phyloP scores from a whole-genome alignment of 768 basidiomycete species.

The Suillus brevipes region DNA sequence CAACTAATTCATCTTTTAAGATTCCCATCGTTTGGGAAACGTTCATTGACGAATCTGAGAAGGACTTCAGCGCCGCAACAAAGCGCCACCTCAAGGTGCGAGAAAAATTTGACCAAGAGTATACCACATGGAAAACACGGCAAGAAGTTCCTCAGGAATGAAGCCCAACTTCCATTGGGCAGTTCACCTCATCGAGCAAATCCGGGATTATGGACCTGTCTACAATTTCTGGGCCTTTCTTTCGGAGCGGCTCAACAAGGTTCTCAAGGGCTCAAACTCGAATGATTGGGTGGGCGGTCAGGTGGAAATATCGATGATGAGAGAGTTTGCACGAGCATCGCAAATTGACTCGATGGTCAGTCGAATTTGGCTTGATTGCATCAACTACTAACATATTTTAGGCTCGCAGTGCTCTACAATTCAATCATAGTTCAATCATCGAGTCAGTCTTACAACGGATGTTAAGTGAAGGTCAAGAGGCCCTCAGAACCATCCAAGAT shows the following conservation, averaged over 20 bases:
- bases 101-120: not conserved
- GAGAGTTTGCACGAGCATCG: not conserved
- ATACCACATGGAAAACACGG: not conserved
- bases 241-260: not conserved
- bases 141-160: not conserved
- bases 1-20: not conserved
- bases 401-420: too few species aligned
- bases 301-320: not conserved
- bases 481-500: too few species aligned
- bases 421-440: too few species aligned
- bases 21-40: not conserved
- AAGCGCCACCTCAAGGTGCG: too few species aligned
- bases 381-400: too few species aligned
- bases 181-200: not conserved
- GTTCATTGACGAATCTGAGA: not conserved
- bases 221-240: not conserved
- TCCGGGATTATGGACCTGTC: not conserved
- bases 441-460: too few species aligned
- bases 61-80: not conserved
- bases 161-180: not conserved
- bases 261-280: not conserved
- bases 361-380: too few species aligned
- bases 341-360: too few species aligned
- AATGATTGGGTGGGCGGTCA: not conserved
- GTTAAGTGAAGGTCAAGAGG: too few species aligned